Evolutionary conservation across 1,139 yeast genomes (phyloP).

Genomic region (Yamadazyma dendronema): DNA sequence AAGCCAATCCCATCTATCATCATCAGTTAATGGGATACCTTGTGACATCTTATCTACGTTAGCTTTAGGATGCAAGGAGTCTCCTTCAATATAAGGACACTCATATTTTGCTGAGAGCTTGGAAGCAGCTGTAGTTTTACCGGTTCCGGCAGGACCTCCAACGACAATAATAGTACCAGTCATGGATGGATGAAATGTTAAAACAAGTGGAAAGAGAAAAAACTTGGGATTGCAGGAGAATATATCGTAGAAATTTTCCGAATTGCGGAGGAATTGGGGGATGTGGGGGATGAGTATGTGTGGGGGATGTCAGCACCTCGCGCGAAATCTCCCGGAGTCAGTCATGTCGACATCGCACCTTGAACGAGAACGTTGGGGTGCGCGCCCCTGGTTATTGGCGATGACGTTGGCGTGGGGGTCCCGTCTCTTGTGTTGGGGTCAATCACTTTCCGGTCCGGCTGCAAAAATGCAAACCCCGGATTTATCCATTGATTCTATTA

Average conservation of each 20-base stretch:
- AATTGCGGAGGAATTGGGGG: conserved; percentile 5
- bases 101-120: conserved; percentile 41
- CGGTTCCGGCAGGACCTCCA: conserved; percentile 96
- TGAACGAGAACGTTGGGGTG: too few relatives aligned
- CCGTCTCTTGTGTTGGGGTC: not conserved
- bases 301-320: too few relatives aligned
- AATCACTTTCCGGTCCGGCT: not conserved
- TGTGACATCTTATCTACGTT: conserved; percentile 80
- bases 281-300: conserved; percentile 2
- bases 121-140: conserved; percentile 79
- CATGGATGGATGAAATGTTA: conserved; percentile 5
- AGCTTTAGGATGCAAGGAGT: conserved; percentile 65
- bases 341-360: too few relatives aligned
- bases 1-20: conserved; percentile 92
- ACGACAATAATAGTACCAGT: conserved; percentile 37
- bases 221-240: conserved; percentile 1
- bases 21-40: conserved; percentile 81
- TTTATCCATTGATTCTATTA: too few relatives aligned
- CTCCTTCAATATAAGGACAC: conserved; percentile 80
- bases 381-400: not conserved
- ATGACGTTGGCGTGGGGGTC: not conserved
- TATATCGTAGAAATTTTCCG: conserved; percentile 6
- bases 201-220: not conserved
- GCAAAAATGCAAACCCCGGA: too few relatives aligned
- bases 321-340: not conserved